Base-by-base conservation (phyloP, 805 yeast species). In the Cephaloascus albidus region DNA sequence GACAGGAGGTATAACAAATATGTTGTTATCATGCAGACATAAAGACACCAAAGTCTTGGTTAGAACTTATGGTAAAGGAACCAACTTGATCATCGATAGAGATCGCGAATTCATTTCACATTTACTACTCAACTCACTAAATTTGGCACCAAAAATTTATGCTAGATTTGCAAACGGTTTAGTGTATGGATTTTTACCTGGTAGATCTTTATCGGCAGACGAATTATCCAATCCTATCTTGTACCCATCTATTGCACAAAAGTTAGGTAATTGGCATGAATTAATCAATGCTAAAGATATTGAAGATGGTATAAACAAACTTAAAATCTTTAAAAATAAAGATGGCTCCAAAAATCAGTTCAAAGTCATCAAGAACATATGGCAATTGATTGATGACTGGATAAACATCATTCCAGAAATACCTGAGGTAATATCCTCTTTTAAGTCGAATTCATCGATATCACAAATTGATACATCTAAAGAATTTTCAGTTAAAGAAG, bases 51-150 rank as follows among this genome's bases (percentile, higher is more conserved):
- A 43, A 35, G 77, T 73, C 0, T 65, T 83, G 15, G 78, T 83
- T 40, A 63, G 93, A 42, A 79, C 84, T 0, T 83, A 84, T 47
- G 93, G 93, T 6, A 71, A 74, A 41, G 88, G 88, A 10, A 83
- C 93, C 1, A 72, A 70, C 40, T 60, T 78, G 30, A 81, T 83
- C 38, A 83, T 83, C 27, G 88, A 84, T 55, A 63, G 93, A 45
- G 79, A 79, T 46, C 62, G 88, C 30, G 93, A 83, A 53, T 80
- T 77, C 51, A 79, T 81, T 16, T 79, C 84, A 41, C 90, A 83
- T 53, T 52, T 78, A 37, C 72, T 77, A 38, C 65, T 84, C 38
- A 70, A 78, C 47, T 67, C 80, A 3, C 62, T 77, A 34, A 63
- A 66, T 3, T 66, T 83, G 44, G 90, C 90, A 0, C 86, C 93